These are phyloP conservation scores for Thelonectria discophora DNA, from an alignment of 2,329 filamentous ascomycete genomes.

Conservation along the genomic window DNA sequence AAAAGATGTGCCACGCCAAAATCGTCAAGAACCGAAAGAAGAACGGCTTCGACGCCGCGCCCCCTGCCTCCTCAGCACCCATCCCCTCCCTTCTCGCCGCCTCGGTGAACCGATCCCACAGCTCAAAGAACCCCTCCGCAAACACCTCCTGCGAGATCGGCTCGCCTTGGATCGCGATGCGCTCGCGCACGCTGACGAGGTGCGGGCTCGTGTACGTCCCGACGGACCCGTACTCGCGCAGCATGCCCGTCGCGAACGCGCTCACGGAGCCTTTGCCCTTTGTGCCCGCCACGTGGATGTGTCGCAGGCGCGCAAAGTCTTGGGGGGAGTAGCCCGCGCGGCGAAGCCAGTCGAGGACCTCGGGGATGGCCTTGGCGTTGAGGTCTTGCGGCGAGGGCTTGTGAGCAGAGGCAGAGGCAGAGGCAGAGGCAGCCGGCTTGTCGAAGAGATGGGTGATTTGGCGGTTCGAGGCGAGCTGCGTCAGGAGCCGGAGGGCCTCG, in stretches of 20 bases:
- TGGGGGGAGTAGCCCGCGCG: constrained; percentile 74
- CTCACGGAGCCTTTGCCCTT: constrained; percentile 94
- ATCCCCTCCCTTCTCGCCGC: constrained; percentile 48
- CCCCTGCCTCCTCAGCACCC: constrained; percentile 55
- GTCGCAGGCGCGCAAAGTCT: constrained; percentile 55
- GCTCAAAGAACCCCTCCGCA: constrained; percentile 80
- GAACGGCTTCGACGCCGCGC: constrained; percentile 76
- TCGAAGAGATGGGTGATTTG: constrained; percentile 65
- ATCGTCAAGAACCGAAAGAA: constrained; percentile 94
- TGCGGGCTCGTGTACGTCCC: constrained; percentile 90
- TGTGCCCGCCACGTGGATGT: constrained; percentile 88
- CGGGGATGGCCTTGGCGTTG: constrained; percentile 80
- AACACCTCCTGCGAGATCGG: constrained; percentile 76
- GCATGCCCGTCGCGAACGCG: constrained; percentile 81
- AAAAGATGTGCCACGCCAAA: constrained; percentile 84
- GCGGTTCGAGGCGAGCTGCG: constrained; percentile 82
- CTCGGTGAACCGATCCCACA: constrained; percentile 73
- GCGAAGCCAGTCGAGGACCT: constrained; percentile 81
- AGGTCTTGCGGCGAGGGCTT: constrained; percentile 58
- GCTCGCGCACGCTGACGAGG: constrained; percentile 82
- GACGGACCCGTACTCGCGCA: constrained; percentile 63
- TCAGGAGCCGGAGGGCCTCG: constrained; percentile 77
- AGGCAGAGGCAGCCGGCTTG: constrained; percentile 35
- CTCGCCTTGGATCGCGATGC: constrained; percentile 80
- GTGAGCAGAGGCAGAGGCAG: constrained; percentile 40